Base-by-base conservation (phyloP, 2,329 filamentous ascomycete species). In the Aureobasidium sp. region DNA sequence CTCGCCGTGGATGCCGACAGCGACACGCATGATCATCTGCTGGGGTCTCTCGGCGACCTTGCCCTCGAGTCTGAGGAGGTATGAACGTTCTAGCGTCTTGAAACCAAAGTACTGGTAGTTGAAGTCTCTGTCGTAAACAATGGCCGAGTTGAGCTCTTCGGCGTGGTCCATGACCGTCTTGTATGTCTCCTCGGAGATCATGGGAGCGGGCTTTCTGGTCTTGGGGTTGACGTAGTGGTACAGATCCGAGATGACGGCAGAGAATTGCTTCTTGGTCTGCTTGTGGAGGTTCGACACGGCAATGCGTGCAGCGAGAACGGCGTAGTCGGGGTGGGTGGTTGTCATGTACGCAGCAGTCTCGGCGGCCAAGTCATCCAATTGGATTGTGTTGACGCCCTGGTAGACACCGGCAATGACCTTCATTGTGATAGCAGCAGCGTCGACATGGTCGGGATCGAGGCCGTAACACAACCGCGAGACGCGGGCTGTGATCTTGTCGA, bases 41-140 rank as follows among this genome's bases (percentile, higher is more conserved):
- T 99, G 94, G 46, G 94, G 94, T 70, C 94, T 86, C 80, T 99
- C 94, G 57, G 92, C 93, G 72, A 97, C 90, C 79, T 96, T 95
- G 74, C 91, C 92, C 69, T 96, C 84, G 66, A 97, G 88, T 73
- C 95, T 92, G 67, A 99, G 86, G 57, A 99, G 87, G 72, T 99
- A 99, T 71, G 94, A 99, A 63, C 94, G 87, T 81, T 99, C 94
- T 40, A 99, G 81, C 8, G 94, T 99, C 84, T 99, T 99, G 86
- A 99, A 99, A 65, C 94, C 94, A 71, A 99, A 99, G 80, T 95
- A 99, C 80, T 99, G 94, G 81, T 99, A 99, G 84, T 97, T 96
- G 84, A 99, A 99, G 74, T 99, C 94, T 68, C 94, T 89, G 79
- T 99, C 94, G 71, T 97, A 99, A 69, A 99, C 93, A 74, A 99